These are phyloP conservation scores for Syzygium jambos DNA, from an alignment of 345 rosid genomes.

Conservation along the genomic window DNA sequence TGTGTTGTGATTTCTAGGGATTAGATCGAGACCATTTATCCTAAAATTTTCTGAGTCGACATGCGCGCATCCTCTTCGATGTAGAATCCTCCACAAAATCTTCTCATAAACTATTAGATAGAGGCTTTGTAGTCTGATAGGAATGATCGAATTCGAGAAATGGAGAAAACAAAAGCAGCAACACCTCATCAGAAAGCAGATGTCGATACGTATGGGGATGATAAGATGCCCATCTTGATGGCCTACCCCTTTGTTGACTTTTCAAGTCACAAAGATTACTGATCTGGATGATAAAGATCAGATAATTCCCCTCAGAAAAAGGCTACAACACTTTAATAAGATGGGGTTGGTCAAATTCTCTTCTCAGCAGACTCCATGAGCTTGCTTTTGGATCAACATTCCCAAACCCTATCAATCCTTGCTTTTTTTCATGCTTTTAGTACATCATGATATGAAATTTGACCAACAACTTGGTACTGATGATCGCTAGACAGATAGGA, in stretches of 20 bases:
- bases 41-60: not conserved
- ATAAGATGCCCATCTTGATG: not conserved
- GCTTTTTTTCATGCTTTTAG: not conserved
- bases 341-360: not conserved
- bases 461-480: not conserved
- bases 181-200: not conserved
- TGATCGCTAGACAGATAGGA: constrained; percentile 10
- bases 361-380: not conserved
- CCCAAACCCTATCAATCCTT: not conserved
- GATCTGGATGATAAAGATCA: not conserved
- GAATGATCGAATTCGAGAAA: not conserved
- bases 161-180: not conserved
- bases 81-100: not conserved
- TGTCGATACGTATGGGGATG: not conserved
- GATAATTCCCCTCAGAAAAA: not conserved
- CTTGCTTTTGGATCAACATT: not conserved
- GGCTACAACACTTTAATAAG: not conserved
- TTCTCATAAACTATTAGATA: not conserved
- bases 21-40: not conserved
- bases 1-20: not conserved
- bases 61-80: not conserved
- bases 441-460: not conserved
- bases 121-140: not conserved
- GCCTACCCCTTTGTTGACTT: not conserved
- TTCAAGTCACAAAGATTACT: not conserved